These are phyloP conservation scores for Globisporangium takayamanum DNA, from an alignment of 352 stramenopile species.

Conservation along the genomic window DNA sequence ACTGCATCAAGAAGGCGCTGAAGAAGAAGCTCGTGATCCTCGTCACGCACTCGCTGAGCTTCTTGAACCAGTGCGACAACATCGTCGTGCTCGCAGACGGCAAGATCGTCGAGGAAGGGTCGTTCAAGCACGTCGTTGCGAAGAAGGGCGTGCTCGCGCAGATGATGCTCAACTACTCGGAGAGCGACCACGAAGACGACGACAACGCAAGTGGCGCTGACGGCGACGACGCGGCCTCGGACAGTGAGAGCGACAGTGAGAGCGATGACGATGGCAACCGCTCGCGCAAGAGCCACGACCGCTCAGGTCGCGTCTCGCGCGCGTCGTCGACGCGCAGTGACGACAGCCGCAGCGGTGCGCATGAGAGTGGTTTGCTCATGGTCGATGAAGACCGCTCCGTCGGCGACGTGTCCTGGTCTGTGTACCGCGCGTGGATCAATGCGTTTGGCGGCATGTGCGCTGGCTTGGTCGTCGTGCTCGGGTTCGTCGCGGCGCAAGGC, in stretches of 20 bases:
- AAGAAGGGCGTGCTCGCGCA: constrained; percentile 59
- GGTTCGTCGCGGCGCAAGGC: constrained; percentile 37
- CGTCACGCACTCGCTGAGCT: constrained; percentile 88
- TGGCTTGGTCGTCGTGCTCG: constrained; percentile 31
- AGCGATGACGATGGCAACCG: constrained; percentile 29
- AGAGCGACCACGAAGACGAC: constrained; percentile 42
- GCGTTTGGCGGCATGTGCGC: constrained; percentile 54
- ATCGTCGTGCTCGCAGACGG: constrained; percentile 67
- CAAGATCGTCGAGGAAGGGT: constrained; percentile 63
- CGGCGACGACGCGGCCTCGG: background rate
- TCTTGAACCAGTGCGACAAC: constrained; percentile 57
- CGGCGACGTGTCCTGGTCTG: constrained; percentile 47
- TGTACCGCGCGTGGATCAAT: constrained; percentile 66
- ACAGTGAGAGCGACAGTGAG: constrained; percentile 5
- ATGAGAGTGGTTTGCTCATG: constrained; percentile 40
- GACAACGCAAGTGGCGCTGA: constrained; percentile 19
- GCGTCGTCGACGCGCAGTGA: constrained; percentile 48
- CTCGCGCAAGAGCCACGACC: constrained; percentile 20
- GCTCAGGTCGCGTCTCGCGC: background rate
- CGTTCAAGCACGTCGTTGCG: constrained; percentile 71
- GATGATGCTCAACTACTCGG: constrained; percentile 52
- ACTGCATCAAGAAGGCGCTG: constrained; percentile 88
- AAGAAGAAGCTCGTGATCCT: constrained; percentile 90
- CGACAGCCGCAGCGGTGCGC: constrained; percentile 29
- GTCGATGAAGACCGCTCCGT: constrained; percentile 63